A percentile compares a stretch with the other conserved stretches of the same genome.
These are phyloP conservation scores for Hortiboletus flavorubellus DNA, from an alignment of 768 basidiomycete genomes.

Conservation along the genomic window DNA sequence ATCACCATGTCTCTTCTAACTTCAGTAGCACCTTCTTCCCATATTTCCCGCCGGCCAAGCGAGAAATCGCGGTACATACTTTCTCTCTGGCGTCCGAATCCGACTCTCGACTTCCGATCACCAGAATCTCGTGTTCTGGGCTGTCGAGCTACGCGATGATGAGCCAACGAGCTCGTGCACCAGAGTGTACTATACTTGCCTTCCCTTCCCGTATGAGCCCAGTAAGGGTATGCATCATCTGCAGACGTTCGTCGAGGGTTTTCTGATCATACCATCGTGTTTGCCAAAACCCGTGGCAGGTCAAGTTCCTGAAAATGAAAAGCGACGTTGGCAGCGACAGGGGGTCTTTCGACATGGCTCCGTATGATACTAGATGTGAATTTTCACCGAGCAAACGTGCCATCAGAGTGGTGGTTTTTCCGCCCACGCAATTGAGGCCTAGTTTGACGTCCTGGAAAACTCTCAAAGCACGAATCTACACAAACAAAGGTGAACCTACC, in stretches of 20 bases:
- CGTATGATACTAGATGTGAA: slow-evolving; percentile 81
- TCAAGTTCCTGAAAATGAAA: slow-evolving; percentile 85
- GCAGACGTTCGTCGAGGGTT: slow-evolving; percentile 45
- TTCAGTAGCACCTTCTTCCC: slow-evolving; percentile 50
- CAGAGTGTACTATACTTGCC: slow-evolving; percentile 32
- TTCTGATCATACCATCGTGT: slow-evolving; percentile 61
- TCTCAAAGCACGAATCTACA: slow-evolving; percentile 6
- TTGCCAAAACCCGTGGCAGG: slow-evolving; percentile 77
- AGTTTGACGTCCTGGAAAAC: slow-evolving; percentile 38
- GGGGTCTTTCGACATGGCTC: slow-evolving; percentile 86
- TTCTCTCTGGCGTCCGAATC: slow-evolving; percentile 36
- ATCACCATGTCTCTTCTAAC: slow-evolving; percentile 29
- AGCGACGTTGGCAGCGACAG: slow-evolving; percentile 71
- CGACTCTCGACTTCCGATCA: slow-evolving; percentile 39
- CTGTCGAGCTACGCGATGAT: slow-evolving; percentile 51
- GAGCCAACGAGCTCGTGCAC: not conserved
- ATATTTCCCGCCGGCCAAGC: slow-evolving; percentile 35
- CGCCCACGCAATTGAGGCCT: slow-evolving; percentile 60
- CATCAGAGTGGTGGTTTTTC: slow-evolving; percentile 68
- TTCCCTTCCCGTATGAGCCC: slow-evolving; percentile 52
- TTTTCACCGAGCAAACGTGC: slow-evolving; percentile 59
- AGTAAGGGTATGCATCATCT: slow-evolving; percentile 49
- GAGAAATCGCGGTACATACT: slow-evolving; percentile 35
- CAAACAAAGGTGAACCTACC: slow-evolving; percentile 32
- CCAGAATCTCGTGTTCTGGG: slow-evolving; percentile 67